Percentiles rank a stretch among this genome's conserved stretches.
Conservation (phyloP, 139 green algal genomes). For the Volvox africanus region DNA sequence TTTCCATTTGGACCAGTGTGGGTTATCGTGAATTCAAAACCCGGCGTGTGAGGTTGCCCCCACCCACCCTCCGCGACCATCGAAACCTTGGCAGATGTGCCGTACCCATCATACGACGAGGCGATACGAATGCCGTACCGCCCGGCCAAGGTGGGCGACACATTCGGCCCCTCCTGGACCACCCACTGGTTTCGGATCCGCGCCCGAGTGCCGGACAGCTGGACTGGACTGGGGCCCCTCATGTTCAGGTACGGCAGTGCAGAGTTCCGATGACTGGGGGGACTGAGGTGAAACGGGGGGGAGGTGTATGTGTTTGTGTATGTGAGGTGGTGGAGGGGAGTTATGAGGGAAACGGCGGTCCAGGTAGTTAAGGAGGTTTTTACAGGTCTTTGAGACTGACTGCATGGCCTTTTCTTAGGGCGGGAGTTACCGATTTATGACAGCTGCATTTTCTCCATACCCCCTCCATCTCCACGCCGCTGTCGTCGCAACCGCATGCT, state of each 20-base stretch:
- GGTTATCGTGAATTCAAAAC: no score
- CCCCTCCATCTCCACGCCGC: no score
- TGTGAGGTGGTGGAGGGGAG: background rate
- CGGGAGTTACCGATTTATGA: no score
- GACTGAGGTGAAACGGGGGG: background rate
- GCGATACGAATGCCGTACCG: conserved; percentile 35
- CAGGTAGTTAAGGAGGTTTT: no score
- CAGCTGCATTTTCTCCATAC: no score
- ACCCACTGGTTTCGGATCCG: conserved; percentile 56
- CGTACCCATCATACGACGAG: conserved; percentile 35
- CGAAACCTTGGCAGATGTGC: conserved; percentile 37
- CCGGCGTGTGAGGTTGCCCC: no score
- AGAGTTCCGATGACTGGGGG: background rate
- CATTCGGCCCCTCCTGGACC: conserved; percentile 57
- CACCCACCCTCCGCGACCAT: no score
- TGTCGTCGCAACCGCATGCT: no score
- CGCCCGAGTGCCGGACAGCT: conserved; percentile 34
- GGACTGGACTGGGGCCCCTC: conserved; percentile 29
- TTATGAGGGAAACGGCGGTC: background rate
- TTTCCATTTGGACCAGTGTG: no score
- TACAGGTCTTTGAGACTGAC: no score
- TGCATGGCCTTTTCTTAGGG: no score
- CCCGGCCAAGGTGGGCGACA: conserved; percentile 39
- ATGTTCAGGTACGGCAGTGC: conserved; percentile 44
- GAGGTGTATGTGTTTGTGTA: no score